A percentile compares a stretch with the other conserved stretches of the same genome.
Conservation (phyloP, 2,329 filamentous ascomycete genomes). For the Pseudocercospora cruenta region DNA sequence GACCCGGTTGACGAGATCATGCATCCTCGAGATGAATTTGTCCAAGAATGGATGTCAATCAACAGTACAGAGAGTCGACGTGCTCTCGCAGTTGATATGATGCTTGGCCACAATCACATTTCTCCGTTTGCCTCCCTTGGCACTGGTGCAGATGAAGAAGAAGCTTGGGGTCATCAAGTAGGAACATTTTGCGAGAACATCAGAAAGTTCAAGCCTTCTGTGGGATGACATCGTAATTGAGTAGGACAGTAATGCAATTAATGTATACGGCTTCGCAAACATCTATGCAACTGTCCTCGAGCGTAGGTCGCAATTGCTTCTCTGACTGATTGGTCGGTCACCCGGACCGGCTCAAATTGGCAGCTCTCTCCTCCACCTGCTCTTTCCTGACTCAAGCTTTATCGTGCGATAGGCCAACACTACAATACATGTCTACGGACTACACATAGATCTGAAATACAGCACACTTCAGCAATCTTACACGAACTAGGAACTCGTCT, state of each 20-base stretch:
- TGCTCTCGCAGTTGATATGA: conserved; percentile 30
- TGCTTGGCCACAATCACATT: conserved; percentile 36
- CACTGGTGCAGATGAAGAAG: conserved; percentile 32
- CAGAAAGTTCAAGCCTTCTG: conserved; percentile 18
- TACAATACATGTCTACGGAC: neutral
- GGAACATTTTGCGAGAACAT: conserved; percentile 30
- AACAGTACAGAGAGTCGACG: conserved; percentile 20
- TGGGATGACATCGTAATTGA: neutral
- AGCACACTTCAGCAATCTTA: no score
- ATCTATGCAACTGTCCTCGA: neutral
- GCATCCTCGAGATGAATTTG: conserved; percentile 29
- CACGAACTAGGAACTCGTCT: neutral
- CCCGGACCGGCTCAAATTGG: conserved; percentile 2
- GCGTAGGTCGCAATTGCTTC: neutral
- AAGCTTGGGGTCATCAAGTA: conserved; percentile 34
- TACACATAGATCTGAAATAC: neutral
- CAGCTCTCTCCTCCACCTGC: conserved; percentile 18
- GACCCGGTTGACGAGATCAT: conserved; percentile 35
- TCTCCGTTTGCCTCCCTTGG: conserved; percentile 28
- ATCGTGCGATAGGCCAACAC: conserved; percentile 7
- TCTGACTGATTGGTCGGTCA: neutral
- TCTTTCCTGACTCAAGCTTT: neutral
- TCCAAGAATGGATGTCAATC: conserved; percentile 28
- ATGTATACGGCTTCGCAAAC: neutral
- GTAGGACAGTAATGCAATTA: neutral